Base-by-base conservation (phyloP, 305 asterid genomes). In the Withania somnifera region DNA sequence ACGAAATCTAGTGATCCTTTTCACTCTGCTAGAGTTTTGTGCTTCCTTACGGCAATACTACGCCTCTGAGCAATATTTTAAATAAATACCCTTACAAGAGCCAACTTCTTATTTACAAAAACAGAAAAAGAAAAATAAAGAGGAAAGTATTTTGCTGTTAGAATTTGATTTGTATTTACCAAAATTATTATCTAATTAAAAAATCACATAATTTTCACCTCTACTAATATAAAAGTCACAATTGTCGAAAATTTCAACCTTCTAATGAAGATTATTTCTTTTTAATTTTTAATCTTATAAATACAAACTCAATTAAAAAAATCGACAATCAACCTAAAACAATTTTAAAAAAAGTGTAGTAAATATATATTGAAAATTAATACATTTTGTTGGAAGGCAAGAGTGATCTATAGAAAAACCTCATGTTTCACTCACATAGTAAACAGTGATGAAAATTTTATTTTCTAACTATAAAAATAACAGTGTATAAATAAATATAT, bases 1-100 rank as follows among this genome's bases (percentile, higher is more conserved):
- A 75, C 28, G 80, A 61, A 75, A 75, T 75, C 80, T 75, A 75
- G 45, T 50, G 80, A 47, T 75, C 61, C 26, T 75, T 50, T 75
- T 50, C 80, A 32, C 61, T 50, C 80, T 26, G 80, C 61, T 50
- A 40, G 80, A 50, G 4, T 15, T 47, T 3, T 75, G 79, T 28
- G 79, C 28, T 50, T 24, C 79, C 79, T 75, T 75, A 50, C 26
- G 79, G 79, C 79, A 14, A 36, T 8, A 24, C 79, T 73, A 60
- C 14, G 11, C 47, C 61, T 14, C 45, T 50, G 3, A 26, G 61
- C 79, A 14, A 75, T 50, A n/a, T n/a, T n/a, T 32, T 15, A 38
- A 64, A 64, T 34, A 9, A 66, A 66, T 66, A 34, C 75, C 75
- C 50, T 66, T 34, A 11, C 28, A n/a, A 34, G 15, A 34, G 17